These are phyloP conservation scores for Climacium dendroides DNA, from an alignment of 225 moss, liverwort and hornwort species.

Conservation along the genomic window DNA sequence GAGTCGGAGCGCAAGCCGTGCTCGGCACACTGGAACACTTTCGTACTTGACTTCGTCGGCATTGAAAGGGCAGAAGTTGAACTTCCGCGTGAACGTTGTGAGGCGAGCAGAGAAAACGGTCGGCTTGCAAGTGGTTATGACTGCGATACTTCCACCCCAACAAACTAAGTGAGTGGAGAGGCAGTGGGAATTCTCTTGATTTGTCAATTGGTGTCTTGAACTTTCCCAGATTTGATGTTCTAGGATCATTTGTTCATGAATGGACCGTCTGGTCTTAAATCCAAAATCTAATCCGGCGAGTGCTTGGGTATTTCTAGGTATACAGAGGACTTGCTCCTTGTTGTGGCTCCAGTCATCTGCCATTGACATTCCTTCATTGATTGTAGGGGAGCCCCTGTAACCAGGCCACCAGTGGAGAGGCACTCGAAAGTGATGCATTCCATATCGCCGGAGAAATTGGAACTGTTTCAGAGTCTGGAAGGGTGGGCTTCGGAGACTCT, in stretches of 20 bases:
- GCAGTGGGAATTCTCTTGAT: neutral
- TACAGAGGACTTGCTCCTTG: neutral
- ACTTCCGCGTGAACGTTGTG: neutral
- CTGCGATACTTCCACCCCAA: constrained; percentile 34
- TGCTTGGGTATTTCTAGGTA: neutral
- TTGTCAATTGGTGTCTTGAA: neutral
- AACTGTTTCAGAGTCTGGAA: constrained; percentile 50
- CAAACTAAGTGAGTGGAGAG: constrained; percentile 13
- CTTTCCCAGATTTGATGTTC: neutral
- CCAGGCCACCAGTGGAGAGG: constrained; percentile 23
- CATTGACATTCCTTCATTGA: neutral
- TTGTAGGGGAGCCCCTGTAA: neutral
- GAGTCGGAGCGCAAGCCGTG: neutral
- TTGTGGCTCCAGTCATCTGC: neutral
- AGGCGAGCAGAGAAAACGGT: neutral
- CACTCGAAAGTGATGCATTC: constrained; percentile 44
- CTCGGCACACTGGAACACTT: neutral
- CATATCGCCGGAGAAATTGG: constrained; percentile 48
- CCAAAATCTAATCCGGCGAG: neutral
- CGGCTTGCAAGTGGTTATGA: constrained; percentile 27
- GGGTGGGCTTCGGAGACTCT: constrained; percentile 44
- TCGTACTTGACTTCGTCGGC: neutral
- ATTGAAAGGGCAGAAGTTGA: constrained; percentile 12
- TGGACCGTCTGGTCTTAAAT: neutral
- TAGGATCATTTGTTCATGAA: neutral